Evolutionary conservation across 2,329 filamentous ascomycete genomes (phyloP), one percentile per base, ranked within the genome.

Genomic region (Penicillium expansum): DNA sequence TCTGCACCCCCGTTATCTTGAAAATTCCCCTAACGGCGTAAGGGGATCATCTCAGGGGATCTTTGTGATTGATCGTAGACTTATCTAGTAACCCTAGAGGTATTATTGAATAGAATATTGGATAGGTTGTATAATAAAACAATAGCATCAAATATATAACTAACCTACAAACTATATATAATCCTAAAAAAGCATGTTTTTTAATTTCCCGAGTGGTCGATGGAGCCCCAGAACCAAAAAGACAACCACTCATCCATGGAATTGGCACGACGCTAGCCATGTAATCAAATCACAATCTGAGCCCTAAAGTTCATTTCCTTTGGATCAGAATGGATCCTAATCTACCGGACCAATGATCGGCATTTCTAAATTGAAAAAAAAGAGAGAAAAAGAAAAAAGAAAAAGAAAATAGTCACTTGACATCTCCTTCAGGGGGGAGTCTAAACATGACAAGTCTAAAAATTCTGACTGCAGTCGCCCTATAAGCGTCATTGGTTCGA

Each of bases 1-100:
- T 58, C 62, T 66, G 65, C 65, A 66, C 51, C 62, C 63, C 64
- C 65, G 63, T 67, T 67, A 65, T 65, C 51, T 42, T 57, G 60
- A 62, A 63, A 66, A 58, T 60, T 57, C 62, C 62, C 62, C 55
- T 61, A 62, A 64, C 63, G 62, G 62, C 35, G 62, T 64, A 65
- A 64, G 63, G 61, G 57, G 58, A 60, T 58, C 48, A 7, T 20
- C 45, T 47, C 39, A 52, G 41, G 54, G 43, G 49, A 56, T 48
- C 32, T 45, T 32, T 56, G 33, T 55, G 44, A 55, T 55, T 39
- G 45, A 55, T 55, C 52, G 27, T 47, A 32, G 30, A 35, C 9
- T 18, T n/a, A n/a, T 11, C 7, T 16, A 42, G 38, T 39, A 38
- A 5, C 18, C 11, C 3, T 20, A 41, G 9, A 18, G 33, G 33